Percentiles rank a stretch among this genome's conserved stretches.
Conservation (phyloP, 2,329 filamentous ascomycete genomes). For the Kalmusia sp. region DNA sequence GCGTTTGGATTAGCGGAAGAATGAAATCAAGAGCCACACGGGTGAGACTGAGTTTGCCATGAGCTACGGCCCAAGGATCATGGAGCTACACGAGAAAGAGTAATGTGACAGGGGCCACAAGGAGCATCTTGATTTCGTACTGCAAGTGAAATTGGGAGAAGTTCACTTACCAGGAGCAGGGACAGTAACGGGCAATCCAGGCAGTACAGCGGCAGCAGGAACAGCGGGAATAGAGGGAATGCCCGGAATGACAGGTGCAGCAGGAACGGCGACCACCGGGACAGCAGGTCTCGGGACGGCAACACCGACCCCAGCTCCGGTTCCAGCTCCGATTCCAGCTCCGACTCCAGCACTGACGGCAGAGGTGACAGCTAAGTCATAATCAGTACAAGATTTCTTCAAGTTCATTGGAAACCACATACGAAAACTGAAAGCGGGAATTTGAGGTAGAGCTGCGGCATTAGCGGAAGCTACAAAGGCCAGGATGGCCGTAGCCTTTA, state of each 20-base stretch:
- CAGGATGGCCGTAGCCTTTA: conserved; percentile 17
- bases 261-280: not conserved
- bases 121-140: too few species aligned
- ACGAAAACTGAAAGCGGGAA: conserved; percentile 1
- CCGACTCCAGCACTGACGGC: not conserved
- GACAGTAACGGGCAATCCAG: too few species aligned
- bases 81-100: too few species aligned
- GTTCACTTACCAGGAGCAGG: conserved; percentile 6
- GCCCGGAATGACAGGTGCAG: too few species aligned
- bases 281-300: conserved; percentile 2
- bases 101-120: too few species aligned
- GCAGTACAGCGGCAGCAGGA: not conserved
- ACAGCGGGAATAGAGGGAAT: not conserved
- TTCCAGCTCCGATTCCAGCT: too few species aligned
- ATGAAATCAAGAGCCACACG: not conserved
- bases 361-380: not conserved
- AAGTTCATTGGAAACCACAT: not conserved
- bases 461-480: conserved; percentile 14
- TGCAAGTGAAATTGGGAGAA: not conserved
- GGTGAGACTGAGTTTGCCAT: too few species aligned
- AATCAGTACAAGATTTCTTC: not conserved
- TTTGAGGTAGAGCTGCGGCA: conserved; percentile 17
- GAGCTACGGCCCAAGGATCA: too few species aligned
- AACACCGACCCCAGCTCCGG: not conserved
- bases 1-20: too few species aligned